phyloP scores from a whole-genome alignment of 1,284 basidiomycete genomes.

The Austroboletus novae-zelandiae region DNA sequence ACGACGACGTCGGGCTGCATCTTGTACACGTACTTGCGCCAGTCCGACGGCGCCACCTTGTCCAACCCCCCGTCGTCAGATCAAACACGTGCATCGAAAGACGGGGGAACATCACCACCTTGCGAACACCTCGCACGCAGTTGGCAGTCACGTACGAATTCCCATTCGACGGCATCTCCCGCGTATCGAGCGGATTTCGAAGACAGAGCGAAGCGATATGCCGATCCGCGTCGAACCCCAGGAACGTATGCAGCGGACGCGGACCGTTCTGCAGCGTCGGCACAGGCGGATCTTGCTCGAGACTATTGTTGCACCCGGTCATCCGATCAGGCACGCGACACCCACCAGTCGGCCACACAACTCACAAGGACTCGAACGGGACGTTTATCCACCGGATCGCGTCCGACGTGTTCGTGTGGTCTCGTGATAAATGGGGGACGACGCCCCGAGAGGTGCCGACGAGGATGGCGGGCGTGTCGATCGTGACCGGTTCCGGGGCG shows the following conservation, averaged over 20 bases:
- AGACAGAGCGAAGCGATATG: constrained; percentile 60
- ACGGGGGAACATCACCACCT: constrained; percentile 41
- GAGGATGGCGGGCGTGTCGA: constrained; percentile 62
- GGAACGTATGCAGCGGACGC: constrained; percentile 54
- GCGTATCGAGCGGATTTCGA: constrained; percentile 61
- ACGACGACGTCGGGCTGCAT: constrained; percentile 70
- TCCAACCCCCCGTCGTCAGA: constrained; percentile 4
- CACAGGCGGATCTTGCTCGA: constrained; percentile 60
- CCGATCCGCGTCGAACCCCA: constrained; percentile 48
- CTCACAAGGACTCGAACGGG: constrained; percentile 81
- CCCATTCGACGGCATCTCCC: constrained; percentile 69
- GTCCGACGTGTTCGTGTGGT: constrained; percentile 48
- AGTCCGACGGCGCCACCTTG: constrained; percentile 57
- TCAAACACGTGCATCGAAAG: background rate
- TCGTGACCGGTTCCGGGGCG: constrained; percentile 24
- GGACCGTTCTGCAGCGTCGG: constrained; percentile 52
- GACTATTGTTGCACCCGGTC: constrained; percentile 38
- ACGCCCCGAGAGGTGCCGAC: constrained; percentile 67
- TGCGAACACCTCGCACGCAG: constrained; percentile 68
- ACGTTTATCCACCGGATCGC: constrained; percentile 63
- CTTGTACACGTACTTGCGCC: constrained; percentile 47
- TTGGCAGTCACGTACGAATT: constrained; percentile 52
- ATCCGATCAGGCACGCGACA: background rate
- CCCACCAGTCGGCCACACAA: constrained; percentile 10
- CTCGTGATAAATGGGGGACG: constrained; percentile 70